phyloP scores from a whole-genome alignment of 148 eudicot genomes.

The Silene uniflora region DNA sequence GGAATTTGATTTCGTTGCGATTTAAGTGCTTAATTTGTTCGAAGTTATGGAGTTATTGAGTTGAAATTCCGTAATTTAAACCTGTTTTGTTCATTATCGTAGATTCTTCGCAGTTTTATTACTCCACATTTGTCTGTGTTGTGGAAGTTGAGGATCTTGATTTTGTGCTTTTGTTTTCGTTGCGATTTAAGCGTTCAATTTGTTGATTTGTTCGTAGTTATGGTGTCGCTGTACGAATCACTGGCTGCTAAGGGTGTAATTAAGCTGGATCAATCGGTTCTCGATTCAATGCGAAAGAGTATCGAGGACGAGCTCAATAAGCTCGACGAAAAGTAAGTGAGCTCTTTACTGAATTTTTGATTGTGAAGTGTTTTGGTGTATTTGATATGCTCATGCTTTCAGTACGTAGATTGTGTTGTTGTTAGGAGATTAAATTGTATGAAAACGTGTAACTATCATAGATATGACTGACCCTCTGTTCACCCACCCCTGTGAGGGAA shows the following conservation, averaged over 20 bases:
- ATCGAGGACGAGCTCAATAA: conserved; percentile 75
- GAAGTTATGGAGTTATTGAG: background rate
- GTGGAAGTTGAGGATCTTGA: background rate
- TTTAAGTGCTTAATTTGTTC: background rate
- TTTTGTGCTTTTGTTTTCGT: background rate
- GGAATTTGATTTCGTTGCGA: background rate
- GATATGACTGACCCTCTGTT: too few relatives aligned
- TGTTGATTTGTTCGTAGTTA: conserved; percentile 39
- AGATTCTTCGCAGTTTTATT: background rate
- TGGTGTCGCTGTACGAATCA: conserved; percentile 74
- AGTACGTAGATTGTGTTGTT: background rate
- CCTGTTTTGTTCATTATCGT: background rate
- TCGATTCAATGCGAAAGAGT: conserved; percentile 66
- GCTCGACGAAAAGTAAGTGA: conserved; percentile 83
- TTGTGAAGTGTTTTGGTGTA: background rate
- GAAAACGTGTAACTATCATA: background rate
- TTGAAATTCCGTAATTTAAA: background rate
- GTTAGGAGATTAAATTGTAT: background rate
- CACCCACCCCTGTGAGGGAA: too few relatives aligned
- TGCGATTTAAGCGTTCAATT: background rate
- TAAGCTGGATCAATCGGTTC: conserved; percentile 60
- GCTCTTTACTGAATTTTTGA: background rate
- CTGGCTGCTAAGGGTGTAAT: conserved; percentile 47
- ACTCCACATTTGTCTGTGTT: background rate
- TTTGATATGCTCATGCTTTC: background rate